Evolutionary conservation across 1,284 basidiomycete genomes (phyloP).

Genomic region (Somion occarium): DNA sequence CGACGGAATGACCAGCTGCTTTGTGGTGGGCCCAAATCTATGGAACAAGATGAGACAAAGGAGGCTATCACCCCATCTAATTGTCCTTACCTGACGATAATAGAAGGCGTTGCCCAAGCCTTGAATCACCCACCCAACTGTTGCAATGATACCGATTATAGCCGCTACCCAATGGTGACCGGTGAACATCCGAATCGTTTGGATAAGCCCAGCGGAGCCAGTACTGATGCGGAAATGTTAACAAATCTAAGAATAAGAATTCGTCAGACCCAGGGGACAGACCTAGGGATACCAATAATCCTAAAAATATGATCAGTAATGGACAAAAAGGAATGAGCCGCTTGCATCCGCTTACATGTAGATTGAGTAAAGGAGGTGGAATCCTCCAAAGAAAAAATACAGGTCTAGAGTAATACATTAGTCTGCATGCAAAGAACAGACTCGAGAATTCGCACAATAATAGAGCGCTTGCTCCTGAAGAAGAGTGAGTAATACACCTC

Average conservation of each 20-base stretch:
- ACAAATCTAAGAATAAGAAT: too few species aligned
- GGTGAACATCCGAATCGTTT: conserved; percentile 80
- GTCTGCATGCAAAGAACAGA: conserved; percentile 25
- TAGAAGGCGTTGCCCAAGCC: conserved; percentile 80
- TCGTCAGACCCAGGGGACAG: too few species aligned
- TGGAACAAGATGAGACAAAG: conserved; percentile 10
- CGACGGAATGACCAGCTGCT: conserved; percentile 78
- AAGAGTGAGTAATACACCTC: conserved; percentile 11
- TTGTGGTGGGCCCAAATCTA: conserved; percentile 85
- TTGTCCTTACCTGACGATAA: conserved; percentile 61
- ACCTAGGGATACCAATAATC: conserved; percentile 85
- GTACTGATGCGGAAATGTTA: conserved; percentile 62
- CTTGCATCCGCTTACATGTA: conserved; percentile 61
- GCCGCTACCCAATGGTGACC: conserved; percentile 64
- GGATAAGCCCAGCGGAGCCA: conserved; percentile 93
- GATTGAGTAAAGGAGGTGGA: conserved; percentile 86
- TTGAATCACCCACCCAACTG: conserved; percentile 86
- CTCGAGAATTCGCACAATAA: conserved; percentile 53
- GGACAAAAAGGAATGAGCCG: conserved; percentile 8
- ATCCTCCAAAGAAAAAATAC: conserved; percentile 93
- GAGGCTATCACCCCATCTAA: too few species aligned
- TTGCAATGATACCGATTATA: conserved; percentile 75
- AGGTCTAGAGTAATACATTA: conserved; percentile 59
- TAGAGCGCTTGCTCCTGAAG: conserved; percentile 79
- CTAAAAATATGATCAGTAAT: conserved; percentile 36